Base-by-base conservation (phyloP, 768 basidiomycete species). In the Lentinus brumalis region DNA sequence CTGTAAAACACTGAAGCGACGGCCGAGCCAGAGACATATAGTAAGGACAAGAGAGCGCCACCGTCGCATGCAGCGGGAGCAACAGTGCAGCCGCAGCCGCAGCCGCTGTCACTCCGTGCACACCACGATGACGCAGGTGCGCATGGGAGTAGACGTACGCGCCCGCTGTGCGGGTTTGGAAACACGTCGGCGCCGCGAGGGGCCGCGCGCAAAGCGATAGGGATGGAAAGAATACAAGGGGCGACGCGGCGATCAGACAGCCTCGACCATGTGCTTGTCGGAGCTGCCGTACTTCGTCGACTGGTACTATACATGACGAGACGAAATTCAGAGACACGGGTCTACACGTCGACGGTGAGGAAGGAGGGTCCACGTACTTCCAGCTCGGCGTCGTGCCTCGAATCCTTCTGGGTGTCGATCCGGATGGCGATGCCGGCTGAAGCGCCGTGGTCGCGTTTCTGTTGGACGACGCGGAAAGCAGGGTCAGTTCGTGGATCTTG, bases 341-440 rank as follows among this genome's bases (percentile, higher is more conserved):
- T 51, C 15, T n/a, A 51, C 6, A 16, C 26, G 26, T 51, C 50
- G 31, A 51, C 31, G 18, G 5, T 51, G 15, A 53, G 15, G 52
- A 41, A 40, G n/a, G 41, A 40, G 26, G 39, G 40, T 14, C 10
- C 9, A 55, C 53, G 40, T 31, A 55, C 53, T 5, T 55, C 53
- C 26, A 55, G 44, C 16, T 55, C 53, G 53, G 26, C 41, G 60
- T 84, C 83, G 32, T 71, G 76, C 47, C 73, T 67, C 46, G 75
- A 77, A 57, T 86, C 84, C 30, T 83, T 78, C 39, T 77, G 84
- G 6, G 85, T 86, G 68, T 86, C 83, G 57, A 87, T 83, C 73
- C 84, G 84, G 73, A 87, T 86, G 32, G 85, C 83, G 61, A 86
- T 83, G 26, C 42, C 35, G 11, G 35, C 35, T n/a, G 52, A 44